Evolutionary conservation across 2,329 filamentous ascomycete species (phyloP).

Genomic region (Furcasterigmium sp.): DNA sequence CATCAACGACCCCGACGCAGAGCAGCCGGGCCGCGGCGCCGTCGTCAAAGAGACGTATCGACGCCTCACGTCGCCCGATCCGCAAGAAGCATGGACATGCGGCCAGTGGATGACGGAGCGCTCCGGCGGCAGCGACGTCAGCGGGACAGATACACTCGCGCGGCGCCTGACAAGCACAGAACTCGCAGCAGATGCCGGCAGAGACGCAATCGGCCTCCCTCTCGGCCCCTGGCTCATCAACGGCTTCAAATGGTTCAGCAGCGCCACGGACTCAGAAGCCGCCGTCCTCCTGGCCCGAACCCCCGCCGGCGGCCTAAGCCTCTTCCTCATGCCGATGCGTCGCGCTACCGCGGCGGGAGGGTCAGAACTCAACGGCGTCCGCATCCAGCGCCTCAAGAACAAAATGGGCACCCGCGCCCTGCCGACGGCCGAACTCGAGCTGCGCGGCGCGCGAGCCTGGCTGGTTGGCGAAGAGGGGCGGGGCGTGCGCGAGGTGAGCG

Average conservation of each 20-base stretch:
- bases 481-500: constrained; percentile 63
- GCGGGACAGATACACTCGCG: constrained; percentile 54
- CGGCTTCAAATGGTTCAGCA: constrained; percentile 71
- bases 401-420: constrained; percentile 67
- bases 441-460: constrained; percentile 58
- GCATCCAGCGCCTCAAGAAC: constrained; percentile 64
- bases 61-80: constrained; percentile 48
- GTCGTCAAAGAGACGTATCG: constrained; percentile 48
- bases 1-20: constrained; percentile 17
- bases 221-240: constrained; percentile 56
- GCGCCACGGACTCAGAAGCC: constrained; percentile 61
- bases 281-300: constrained; percentile 60
- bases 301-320: constrained; percentile 40
- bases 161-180: constrained; percentile 13
- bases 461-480: constrained; percentile 61
- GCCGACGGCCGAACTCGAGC: constrained; percentile 67
- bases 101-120: constrained; percentile 78
- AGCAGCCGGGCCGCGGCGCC: constrained; percentile 22
- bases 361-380: constrained; percentile 58
- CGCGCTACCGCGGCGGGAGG: constrained; percentile 15
- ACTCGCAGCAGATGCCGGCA: constrained; percentile 8
- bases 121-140: constrained; percentile 64
- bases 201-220: constrained; percentile 16
- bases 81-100: constrained; percentile 56
- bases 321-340: constrained; percentile 60